Evolutionary conservation across 768 basidiomycete genomes (phyloP).

Genomic region (Tricholoma saponaceum): DNA sequence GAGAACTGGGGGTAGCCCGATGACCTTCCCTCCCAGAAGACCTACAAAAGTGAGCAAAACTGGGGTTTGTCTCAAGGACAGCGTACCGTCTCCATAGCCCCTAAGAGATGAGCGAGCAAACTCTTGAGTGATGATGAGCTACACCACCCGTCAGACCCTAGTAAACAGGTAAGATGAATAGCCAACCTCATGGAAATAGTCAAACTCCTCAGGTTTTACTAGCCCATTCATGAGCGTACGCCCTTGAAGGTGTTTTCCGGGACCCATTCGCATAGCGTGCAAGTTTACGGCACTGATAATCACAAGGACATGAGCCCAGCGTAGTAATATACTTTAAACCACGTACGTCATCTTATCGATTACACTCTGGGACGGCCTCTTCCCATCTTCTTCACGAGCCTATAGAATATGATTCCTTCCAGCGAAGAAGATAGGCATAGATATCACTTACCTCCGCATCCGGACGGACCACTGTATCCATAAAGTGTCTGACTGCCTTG

Average conservation of each 20-base stretch:
- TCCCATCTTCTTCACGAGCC: constrained; percentile 82
- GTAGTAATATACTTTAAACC: constrained; percentile 14
- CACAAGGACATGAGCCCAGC: neutral
- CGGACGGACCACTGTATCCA: constrained; percentile 59
- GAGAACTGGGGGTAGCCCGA: constrained; percentile 84
- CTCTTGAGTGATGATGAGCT: constrained; percentile 87
- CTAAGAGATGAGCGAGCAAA: constrained; percentile 62
- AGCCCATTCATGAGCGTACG: constrained; percentile 75
- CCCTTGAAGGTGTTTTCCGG: constrained; percentile 89
- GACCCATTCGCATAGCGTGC: constrained; percentile 92
- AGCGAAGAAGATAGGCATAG: neutral
- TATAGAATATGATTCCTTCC: constrained; percentile 16
- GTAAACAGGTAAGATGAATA: neutral
- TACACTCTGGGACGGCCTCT: constrained; percentile 74
- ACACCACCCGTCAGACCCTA: neutral
- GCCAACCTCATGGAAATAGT: constrained; percentile 81
- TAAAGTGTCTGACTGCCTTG: constrained; percentile 55
- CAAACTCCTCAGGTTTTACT: constrained; percentile 82
- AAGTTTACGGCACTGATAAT: constrained; percentile 54
- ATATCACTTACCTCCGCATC: constrained; percentile 29
- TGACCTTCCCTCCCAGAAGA: constrained; percentile 74
- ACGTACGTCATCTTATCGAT: constrained; percentile 85
- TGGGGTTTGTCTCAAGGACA: neutral
- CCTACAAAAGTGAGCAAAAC: constrained; percentile 31
- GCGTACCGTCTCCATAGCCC: constrained; percentile 78